Evolutionary conservation across 2,329 filamentous ascomycete genomes (phyloP).

Genomic region (Aspergillus phoenicis): DNA sequence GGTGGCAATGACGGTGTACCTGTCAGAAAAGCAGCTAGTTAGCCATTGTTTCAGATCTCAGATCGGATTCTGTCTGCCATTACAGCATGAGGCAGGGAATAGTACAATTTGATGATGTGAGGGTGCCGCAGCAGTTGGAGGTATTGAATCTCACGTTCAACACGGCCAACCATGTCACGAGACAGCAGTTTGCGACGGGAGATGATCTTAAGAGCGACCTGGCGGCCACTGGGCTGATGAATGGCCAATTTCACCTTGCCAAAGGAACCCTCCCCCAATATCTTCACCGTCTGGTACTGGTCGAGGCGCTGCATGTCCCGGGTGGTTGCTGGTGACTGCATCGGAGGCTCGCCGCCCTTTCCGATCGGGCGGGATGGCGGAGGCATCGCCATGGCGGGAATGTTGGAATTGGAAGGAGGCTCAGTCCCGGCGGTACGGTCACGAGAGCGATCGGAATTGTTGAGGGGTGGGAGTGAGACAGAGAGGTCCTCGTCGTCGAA

Average conservation of each 20-base stretch:
- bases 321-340: slow-evolving; percentile 50
- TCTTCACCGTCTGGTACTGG: slow-evolving; percentile 87
- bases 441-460: slow-evolving; percentile 34
- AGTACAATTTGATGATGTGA: slow-evolving; percentile 96
- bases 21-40: slow-evolving; percentile 39
- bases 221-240: slow-evolving; percentile 87
- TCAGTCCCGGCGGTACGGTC: slow-evolving; percentile 26
- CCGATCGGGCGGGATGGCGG: slow-evolving; percentile 38
- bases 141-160: slow-evolving; percentile 98
- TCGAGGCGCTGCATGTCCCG: slow-evolving; percentile 80
- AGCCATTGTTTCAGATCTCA: slow-evolving; percentile 14
- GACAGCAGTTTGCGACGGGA: slow-evolving; percentile 94
- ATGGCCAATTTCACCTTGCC: slow-evolving; percentile 98
- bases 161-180: slow-evolving; percentile 94
- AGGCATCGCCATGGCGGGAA: slow-evolving; percentile 43
- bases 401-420: slow-evolving; percentile 29
- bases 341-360: slow-evolving; percentile 29
- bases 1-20: slow-evolving; percentile 96
- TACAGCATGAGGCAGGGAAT: slow-evolving; percentile 33
- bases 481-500: slow-evolving; percentile 83
- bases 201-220: slow-evolving; percentile 98
- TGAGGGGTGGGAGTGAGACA: slow-evolving; percentile 61
- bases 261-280: slow-evolving; percentile 94
- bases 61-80: slow-evolving; percentile 1
- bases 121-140: slow-evolving; percentile 92